Conservation (phyloP, 2,329 filamentous ascomycete genomes). For the Talaromyces amestolkiae region DNA sequence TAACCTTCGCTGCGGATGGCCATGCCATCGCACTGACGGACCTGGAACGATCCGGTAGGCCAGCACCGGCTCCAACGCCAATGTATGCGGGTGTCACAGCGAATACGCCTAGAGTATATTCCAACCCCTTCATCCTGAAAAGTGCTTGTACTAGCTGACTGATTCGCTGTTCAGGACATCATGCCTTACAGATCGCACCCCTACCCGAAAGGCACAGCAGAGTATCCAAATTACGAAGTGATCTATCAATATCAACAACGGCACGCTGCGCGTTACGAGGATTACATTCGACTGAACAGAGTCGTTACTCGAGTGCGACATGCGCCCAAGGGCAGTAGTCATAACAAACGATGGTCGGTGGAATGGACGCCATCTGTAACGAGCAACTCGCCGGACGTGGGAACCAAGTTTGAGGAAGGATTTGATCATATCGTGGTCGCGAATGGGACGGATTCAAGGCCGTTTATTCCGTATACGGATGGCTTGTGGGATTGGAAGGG, state of each 20-base stretch:
- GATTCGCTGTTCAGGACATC: neutral
- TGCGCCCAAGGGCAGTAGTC: neutral
- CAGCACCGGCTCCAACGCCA: neutral
- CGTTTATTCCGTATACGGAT: conserved; percentile 3
- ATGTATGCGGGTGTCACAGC: conserved; percentile 6
- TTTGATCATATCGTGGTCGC: conserved; percentile 1
- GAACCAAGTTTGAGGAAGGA: neutral
- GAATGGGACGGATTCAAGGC: conserved; percentile 2
- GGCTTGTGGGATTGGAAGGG: conserved; percentile 6
- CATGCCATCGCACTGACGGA: conserved; percentile 8
- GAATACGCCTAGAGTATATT: neutral
- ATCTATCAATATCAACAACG: conserved; percentile 5
- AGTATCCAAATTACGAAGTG: neutral
- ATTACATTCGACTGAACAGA: conserved; percentile 5
- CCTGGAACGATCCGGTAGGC: neutral
- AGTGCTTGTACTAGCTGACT: too few relatives aligned
- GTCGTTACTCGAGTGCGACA: conserved; percentile 1
- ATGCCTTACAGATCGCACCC: conserved; percentile 1
- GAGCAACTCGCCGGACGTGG: neutral
- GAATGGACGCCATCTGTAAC: conserved; percentile 9
- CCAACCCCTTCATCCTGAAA: too few relatives aligned
- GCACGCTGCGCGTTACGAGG: neutral
- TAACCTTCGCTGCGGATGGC: conserved; percentile 1
- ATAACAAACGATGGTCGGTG: conserved; percentile 2
- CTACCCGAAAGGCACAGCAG: conserved; percentile 3